Evolutionary conservation across 2,329 filamentous ascomycete species (phyloP), one percentile per base, ranked within the genome.

Genomic region (Chaetomiaceae sp.): DNA sequence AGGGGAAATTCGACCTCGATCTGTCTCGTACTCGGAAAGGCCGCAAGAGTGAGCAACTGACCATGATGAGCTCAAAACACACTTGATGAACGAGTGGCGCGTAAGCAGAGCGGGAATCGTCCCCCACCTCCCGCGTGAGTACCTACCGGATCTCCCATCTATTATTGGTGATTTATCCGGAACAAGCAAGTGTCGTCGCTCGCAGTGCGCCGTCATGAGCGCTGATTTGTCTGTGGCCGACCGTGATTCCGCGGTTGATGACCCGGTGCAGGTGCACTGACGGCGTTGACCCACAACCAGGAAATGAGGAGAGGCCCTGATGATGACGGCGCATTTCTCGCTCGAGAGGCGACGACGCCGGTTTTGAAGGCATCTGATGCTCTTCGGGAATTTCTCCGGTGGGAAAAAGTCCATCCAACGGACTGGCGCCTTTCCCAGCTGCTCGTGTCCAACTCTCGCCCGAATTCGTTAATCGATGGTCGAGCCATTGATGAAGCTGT

Each of bases 81-180:
- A 25, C 15, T 31, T 29, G 47, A 43, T 36, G 36, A 40, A 36
- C 23, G 38, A 37, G 34, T 22, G 29, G 14, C 40, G 27, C 19
- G 27, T 25, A 17, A 46, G 19, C 27, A 39, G 8, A 46, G n/a
- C n/a, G n/a, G n/a, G n/a, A n/a, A n/a, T n/a, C n/a, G n/a, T n/a
- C n/a, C n/a, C n/a, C n/a, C n/a, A n/a, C n/a, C n/a, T n/a, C n/a
- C n/a, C n/a, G n/a, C n/a, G n/a, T n/a, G n/a, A n/a, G n/a, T n/a
- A n/a, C n/a, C n/a, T n/a, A n/a, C n/a, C n/a, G n/a, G n/a, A n/a
- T n/a, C n/a, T 9, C 25, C 15, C 15, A 25, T 17, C 33, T 47
- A 51, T 19, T 48, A 44, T 39, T 47, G 39, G 45, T 46, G 44
- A 47, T 55, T 50, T 58, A 53, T 53, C 48, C 48, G 45, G 48